Percentiles rank a stretch among this genome's conserved stretches.
These are phyloP conservation scores for Amaranthus cruentus DNA, from an alignment of 148 eudicot genomes.

Conservation along the genomic window DNA sequence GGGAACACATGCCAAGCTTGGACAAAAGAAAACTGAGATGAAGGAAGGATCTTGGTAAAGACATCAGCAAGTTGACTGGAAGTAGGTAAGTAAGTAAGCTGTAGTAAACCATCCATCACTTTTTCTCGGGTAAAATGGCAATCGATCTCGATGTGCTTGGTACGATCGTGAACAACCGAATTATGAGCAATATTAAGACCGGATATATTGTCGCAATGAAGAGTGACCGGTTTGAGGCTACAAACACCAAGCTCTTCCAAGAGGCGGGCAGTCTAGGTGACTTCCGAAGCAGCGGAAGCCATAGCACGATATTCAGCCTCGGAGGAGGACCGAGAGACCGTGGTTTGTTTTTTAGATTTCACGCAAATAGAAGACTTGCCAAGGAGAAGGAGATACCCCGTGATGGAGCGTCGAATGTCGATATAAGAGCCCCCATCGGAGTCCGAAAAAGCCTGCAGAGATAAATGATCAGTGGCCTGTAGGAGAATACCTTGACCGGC, in stretches of 20 bases:
- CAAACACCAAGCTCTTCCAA: neutral
- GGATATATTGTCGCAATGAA: too few relatives aligned
- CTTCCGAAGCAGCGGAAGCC: neutral
- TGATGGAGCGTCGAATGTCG: neutral
- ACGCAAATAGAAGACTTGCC: too few relatives aligned
- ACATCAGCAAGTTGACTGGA: neutral
- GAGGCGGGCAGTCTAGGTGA: too few relatives aligned
- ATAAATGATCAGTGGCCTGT: too few relatives aligned
- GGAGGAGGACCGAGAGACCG: too few relatives aligned
- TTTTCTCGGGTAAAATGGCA: neutral
- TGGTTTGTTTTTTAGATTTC: neutral
- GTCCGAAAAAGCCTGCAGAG: neutral
- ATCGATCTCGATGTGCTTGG: too few relatives aligned
- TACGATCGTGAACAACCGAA: too few relatives aligned
- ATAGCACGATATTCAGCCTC: neutral
- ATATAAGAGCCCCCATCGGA: neutral
- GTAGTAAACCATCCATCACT: neutral
- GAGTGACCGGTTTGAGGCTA: neutral
- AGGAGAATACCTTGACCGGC: neutral
- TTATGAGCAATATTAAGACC: too few relatives aligned
- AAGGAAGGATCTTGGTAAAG: neutral
- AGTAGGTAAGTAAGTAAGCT: neutral
- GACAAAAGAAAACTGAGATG: neutral
- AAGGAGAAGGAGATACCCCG: neutral
- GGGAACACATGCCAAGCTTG: too few relatives aligned